phyloP scores from a whole-genome alignment of 768 basidiomycete species.

The Asterophora lycoperdoides region DNA sequence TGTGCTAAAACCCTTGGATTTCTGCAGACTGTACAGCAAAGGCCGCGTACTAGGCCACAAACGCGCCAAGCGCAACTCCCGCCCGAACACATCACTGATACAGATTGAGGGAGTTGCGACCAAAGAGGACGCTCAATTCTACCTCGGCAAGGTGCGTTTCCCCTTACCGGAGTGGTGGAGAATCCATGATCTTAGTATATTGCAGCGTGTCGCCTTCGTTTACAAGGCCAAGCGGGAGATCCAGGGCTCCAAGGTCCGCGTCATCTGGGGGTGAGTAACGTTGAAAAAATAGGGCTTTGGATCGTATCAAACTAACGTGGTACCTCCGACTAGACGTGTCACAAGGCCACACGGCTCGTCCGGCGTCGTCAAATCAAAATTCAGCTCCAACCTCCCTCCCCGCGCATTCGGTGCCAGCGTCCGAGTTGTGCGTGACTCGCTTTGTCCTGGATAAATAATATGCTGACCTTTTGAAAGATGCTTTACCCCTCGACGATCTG shows the following conservation, averaged over 20 bases:
- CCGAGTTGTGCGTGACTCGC: slow-evolving; percentile 65
- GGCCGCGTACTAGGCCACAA: slow-evolving; percentile 98
- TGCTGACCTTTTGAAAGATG: slow-evolving; percentile 51
- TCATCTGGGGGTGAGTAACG: slow-evolving; percentile 90
- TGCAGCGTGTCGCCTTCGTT: slow-evolving; percentile 91
- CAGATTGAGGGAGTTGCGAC: slow-evolving; percentile 95
- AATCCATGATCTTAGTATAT: not conserved
- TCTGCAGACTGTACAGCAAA: slow-evolving; percentile 84
- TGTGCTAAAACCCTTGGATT: slow-evolving; percentile 17
- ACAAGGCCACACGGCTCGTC: slow-evolving; percentile 92
- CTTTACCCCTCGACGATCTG: slow-evolving; percentile 86
- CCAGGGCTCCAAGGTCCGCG: slow-evolving; percentile 91
- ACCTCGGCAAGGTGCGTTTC: slow-evolving; percentile 91
- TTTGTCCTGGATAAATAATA: slow-evolving; percentile 4
- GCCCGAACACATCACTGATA: slow-evolving; percentile 93
- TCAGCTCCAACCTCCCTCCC: slow-evolving; percentile 91
- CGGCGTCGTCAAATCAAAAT: slow-evolving; percentile 97
- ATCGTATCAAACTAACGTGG: not conserved
- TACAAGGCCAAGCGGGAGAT: slow-evolving; percentile 96
- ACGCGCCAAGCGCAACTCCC: slow-evolving; percentile 94
- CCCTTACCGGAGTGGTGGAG: not conserved
- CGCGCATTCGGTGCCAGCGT: slow-evolving; percentile 90
- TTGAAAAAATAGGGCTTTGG: not conserved
- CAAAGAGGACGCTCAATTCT: slow-evolving; percentile 95
- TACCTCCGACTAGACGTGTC: slow-evolving; percentile 55